These are phyloP conservation scores for Singerocomus inundabilis DNA, from an alignment of 1,284 basidiomycete genomes.

Conservation along the genomic window DNA sequence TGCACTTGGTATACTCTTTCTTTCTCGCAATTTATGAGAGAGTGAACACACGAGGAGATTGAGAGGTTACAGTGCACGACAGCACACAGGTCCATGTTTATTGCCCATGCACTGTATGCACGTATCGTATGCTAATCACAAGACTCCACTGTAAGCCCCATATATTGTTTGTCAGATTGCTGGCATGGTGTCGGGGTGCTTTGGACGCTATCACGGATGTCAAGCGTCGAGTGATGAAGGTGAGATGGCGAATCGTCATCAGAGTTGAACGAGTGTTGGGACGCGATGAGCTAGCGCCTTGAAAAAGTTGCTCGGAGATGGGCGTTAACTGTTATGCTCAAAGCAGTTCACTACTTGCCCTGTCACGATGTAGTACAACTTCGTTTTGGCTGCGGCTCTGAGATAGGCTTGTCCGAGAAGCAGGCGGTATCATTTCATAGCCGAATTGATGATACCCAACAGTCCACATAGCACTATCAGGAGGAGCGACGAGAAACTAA, in stretches of 20 bases:
- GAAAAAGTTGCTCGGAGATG: not conserved
- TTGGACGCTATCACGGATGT: not conserved
- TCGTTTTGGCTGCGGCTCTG: no score
- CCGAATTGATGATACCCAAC: slow-evolving; percentile 23
- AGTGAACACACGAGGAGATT: not conserved
- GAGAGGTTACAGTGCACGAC: slow-evolving; percentile 5
- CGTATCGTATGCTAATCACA: slow-evolving; percentile 9
- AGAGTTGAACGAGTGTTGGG: not conserved
- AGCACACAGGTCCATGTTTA: slow-evolving; percentile 17
- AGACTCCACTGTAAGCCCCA: not conserved
- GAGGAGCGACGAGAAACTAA: slow-evolving; percentile 23
- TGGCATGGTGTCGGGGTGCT: not conserved
- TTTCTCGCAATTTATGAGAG: not conserved
- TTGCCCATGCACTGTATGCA: slow-evolving; percentile 23
- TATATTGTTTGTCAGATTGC: not conserved
- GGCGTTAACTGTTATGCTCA: no score
- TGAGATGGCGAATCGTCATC: not conserved
- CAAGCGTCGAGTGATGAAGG: not conserved
- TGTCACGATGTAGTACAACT: no score
- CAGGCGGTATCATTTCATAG: slow-evolving; percentile 11
- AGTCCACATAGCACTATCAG: slow-evolving; percentile 27
- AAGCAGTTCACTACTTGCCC: not conserved
- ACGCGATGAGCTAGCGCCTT: not conserved
- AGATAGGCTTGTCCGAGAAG: not conserved
- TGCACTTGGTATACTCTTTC: not conserved